Base-by-base conservation (phyloP, 345 rosid species). In the Arabidopsis suecica region DNA sequence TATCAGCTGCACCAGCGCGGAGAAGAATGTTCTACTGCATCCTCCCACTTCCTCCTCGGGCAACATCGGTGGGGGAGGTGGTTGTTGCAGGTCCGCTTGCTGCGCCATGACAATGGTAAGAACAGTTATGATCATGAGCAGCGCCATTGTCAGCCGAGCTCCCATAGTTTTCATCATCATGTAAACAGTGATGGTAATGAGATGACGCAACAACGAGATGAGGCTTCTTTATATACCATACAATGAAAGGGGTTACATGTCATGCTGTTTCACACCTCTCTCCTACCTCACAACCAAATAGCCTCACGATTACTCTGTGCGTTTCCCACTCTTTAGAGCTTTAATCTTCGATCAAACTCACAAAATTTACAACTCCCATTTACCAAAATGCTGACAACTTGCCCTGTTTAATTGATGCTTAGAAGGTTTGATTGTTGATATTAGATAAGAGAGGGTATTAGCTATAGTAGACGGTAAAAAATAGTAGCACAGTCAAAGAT, bases 21-120 rank as follows among this genome's bases (percentile, higher is more conserved):
- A 83, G 81, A 91, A 88, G 84, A 91, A 94, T 6, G 99, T 91
- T 77, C 87, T 87, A 42, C 83, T 77, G 65, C 97, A 94, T 25
- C 81, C 74, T 59, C 78, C 81, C 30, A 61, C 58, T 53, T 72
- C 78, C 11, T 72, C 81, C 65, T 22, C 81, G 1, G 74, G 81
- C 8, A 78, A 44, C 73, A 60, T 67, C 13, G 81, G 81, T 55
- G 80, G 75, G 23, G 78, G 74, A 67, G 72, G 78, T 54, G 38
- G 68, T 63, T 63, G 68, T 38, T 51, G 81, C 28, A 61, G 72
- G 25, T 50, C 69, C 58, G 65, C 76, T 65, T 37, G 80, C 76
- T 77, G 80, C 57, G 73, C 73, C 9, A 64, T 67, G 69, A 60
- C 78, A 22, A 65, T 71, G 72, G 67, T 65, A 28, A 65, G 76